Evolutionary conservation across 257 asterid species (phyloP).

Genomic region (Nicotiana otophora): DNA sequence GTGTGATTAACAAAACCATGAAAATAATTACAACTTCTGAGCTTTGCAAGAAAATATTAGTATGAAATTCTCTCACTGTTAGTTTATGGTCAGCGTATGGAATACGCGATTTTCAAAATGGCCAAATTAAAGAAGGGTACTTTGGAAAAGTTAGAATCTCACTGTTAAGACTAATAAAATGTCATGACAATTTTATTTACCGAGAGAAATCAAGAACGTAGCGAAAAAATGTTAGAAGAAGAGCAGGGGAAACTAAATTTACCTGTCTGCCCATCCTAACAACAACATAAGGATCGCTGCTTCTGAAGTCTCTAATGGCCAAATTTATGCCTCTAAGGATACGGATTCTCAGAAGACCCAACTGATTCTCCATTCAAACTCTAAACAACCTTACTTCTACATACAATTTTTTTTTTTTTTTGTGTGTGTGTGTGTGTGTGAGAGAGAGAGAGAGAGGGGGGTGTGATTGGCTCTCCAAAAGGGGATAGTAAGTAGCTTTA

Average conservation of each 20-base stretch:
- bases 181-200: too few relatives aligned
- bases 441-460: background rate
- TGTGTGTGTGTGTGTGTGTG: background rate
- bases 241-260: background rate
- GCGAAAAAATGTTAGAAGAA: background rate
- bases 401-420: background rate
- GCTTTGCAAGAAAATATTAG: background rate
- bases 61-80: background rate
- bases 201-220: background rate
- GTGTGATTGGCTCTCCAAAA: background rate
- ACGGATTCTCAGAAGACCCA: conserved; percentile 21
- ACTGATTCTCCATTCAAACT: conserved; percentile 15
- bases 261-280: conserved; percentile 67
- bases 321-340: conserved; percentile 20
- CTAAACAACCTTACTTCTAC: background rate
- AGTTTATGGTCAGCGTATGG: background rate
- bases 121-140: background rate
- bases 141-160: too few relatives aligned
- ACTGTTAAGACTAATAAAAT: too few relatives aligned
- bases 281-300: conserved; percentile 29
- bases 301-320: conserved; percentile 16
- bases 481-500: background rate
- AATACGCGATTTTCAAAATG: background rate
- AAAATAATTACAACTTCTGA: background rate
- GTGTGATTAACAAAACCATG: background rate